These are phyloP conservation scores for Ustilago lituana DNA, from an alignment of 1,284 basidiomycete species.

Conservation along the genomic window DNA sequence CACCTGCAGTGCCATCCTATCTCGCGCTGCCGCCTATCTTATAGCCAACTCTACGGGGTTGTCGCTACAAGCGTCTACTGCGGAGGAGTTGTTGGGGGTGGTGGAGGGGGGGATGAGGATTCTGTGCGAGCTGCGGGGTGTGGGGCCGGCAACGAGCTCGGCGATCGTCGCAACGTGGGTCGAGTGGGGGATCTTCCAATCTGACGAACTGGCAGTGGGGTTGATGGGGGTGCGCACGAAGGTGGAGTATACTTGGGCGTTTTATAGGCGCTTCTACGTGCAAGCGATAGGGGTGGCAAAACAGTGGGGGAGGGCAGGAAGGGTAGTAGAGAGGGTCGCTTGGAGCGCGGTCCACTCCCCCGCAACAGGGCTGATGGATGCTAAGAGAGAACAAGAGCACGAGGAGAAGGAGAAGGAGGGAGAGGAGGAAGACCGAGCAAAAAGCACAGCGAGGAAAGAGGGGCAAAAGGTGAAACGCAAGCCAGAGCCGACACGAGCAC, in stretches of 20 bases:
- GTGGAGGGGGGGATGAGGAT: slow-evolving; percentile 18
- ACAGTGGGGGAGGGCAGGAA: not conserved
- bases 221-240: not conserved
- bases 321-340: slow-evolving; percentile 19
- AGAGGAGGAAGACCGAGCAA: no score
- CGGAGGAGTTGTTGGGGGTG: not conserved
- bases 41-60: not conserved
- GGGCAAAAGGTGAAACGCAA: not conserved
- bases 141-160: slow-evolving; percentile 35
- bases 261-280: slow-evolving; percentile 18
- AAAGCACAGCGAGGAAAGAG: not conserved
- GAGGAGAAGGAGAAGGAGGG: not conserved
- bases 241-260: slow-evolving; percentile 16
- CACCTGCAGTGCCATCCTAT: not conserved
- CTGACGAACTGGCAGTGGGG: slow-evolving; percentile 17
- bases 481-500: no score
- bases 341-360: slow-evolving; percentile 14
- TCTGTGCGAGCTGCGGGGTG: slow-evolving; percentile 20
- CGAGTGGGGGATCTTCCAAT: slow-evolving; percentile 12
- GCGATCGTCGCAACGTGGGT: slow-evolving; percentile 28
- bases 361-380: not conserved
- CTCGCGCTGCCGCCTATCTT: slow-evolving; percentile 2
- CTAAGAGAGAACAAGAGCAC: not conserved
- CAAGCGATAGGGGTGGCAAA: not conserved
- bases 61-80: not conserved